phyloP scores from a whole-genome alignment of 768 basidiomycete genomes.

The Amanita rubescens region DNA sequence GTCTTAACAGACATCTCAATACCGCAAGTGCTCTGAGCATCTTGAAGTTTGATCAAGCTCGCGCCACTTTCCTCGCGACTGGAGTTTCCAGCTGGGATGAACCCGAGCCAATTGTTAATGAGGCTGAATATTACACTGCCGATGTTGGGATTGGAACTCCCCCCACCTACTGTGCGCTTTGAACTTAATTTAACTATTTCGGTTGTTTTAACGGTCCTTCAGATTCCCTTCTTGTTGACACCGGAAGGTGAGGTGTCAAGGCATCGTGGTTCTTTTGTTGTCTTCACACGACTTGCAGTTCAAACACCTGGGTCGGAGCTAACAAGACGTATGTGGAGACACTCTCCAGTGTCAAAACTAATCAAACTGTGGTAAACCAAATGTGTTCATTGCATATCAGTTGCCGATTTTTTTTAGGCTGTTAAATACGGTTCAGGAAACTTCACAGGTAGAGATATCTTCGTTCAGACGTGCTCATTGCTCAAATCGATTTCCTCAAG shows the following conservation, averaged over 20 bases:
- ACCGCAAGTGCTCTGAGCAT: too few relatives aligned
- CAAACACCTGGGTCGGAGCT: constrained; percentile 42
- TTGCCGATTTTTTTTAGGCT: constrained; percentile 23
- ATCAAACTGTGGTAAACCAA: constrained; percentile 26
- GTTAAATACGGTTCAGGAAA: constrained; percentile 56
- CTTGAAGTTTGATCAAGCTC: too few relatives aligned
- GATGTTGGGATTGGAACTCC: background rate
- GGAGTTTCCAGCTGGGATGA: too few relatives aligned
- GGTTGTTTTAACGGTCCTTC: background rate
- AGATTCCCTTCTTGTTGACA: background rate
- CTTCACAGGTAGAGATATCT: constrained; percentile 38
- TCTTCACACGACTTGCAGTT: too few relatives aligned
- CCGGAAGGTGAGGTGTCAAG: constrained; percentile 22
- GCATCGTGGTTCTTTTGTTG: too few relatives aligned
- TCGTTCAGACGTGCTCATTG: background rate
- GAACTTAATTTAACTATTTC: too few relatives aligned
- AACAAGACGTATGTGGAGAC: constrained; percentile 38
- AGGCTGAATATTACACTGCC: background rate
- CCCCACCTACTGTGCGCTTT: background rate
- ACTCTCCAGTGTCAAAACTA: constrained; percentile 29
- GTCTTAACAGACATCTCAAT: too few relatives aligned
- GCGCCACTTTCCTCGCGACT: too few relatives aligned
- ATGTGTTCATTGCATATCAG: background rate
- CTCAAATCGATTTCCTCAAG: constrained; percentile 14
- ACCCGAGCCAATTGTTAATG: background rate